A percentile compares a stretch with the other conserved stretches of the same genome.
Conservation (phyloP, 116 monocot species). For the Cymodocea nodosa region DNA sequence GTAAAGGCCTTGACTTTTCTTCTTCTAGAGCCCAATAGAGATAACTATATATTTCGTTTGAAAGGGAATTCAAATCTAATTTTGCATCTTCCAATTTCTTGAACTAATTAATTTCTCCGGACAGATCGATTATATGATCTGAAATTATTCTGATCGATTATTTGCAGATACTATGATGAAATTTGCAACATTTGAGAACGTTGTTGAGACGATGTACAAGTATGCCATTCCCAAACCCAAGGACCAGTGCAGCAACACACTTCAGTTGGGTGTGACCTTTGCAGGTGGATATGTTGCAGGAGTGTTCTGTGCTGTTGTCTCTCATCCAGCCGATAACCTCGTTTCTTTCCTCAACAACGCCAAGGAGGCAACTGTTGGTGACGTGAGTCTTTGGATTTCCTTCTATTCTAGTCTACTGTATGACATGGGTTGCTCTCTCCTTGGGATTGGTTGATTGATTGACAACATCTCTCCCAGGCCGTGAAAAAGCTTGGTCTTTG, state of each 20-base stretch:
- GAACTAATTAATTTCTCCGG: no score
- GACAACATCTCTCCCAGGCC: no score
- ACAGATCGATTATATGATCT: not conserved
- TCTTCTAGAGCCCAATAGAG: no score
- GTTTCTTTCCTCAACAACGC: constrained; percentile 90
- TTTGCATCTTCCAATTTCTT: no score
- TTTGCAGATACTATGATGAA: constrained; percentile 84
- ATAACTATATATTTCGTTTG: no score
- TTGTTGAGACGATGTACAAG: constrained; percentile 63
- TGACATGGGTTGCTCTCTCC: not conserved
- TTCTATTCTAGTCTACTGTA: not conserved
- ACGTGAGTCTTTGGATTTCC: constrained; percentile 35
- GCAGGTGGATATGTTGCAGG: constrained; percentile 70
- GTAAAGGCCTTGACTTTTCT: no score
- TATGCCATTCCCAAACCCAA: constrained; percentile 56
- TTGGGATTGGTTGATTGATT: no score
- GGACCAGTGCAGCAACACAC: constrained; percentile 52
- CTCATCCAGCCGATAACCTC: constrained; percentile 83
- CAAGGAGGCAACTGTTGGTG: constrained; percentile 65
- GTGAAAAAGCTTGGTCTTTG: constrained; percentile 9
- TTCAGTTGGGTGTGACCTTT: constrained; percentile 64
- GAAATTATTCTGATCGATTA: constrained; percentile 1
- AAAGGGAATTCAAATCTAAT: no score
- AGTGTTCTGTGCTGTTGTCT: constrained; percentile 66
- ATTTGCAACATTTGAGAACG: constrained; percentile 72